Evolutionary conservation across 306 rosid genomes (phyloP).

Genomic region (Cyclanthera cordifolia): DNA sequence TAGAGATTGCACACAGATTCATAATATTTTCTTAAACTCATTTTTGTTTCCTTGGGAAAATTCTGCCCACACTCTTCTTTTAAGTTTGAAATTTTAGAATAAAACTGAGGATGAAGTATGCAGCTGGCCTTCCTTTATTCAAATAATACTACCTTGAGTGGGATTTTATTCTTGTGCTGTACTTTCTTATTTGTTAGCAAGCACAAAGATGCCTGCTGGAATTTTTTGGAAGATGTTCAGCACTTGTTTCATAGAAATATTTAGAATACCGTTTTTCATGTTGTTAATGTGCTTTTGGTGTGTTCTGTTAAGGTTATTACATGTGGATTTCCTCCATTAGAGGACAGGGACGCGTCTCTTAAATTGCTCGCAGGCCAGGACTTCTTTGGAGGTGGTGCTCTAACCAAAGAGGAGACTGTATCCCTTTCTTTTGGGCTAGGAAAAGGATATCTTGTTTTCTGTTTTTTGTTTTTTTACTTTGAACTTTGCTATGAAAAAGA

Average conservation of each 20-base stretch:
- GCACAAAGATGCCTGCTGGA: background rate
- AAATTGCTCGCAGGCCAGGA: constrained; percentile 58
- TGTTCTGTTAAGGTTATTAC: constrained; percentile 52
- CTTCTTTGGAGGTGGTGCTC: constrained; percentile 55
- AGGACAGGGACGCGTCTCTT: constrained; percentile 66
- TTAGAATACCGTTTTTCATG: background rate
- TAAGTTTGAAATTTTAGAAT: background rate
- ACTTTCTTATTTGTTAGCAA: background rate
- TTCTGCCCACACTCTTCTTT: background rate
- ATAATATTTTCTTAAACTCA: background rate
- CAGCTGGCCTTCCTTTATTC: background rate
- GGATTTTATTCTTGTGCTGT: background rate
- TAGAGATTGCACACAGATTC: background rate
- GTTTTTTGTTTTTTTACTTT: no score
- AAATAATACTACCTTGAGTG: background rate
- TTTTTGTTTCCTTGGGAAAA: background rate
- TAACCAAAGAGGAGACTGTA: constrained; percentile 73
- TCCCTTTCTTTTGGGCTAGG: constrained; percentile 14
- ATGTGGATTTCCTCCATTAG: constrained; percentile 89
- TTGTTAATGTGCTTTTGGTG: background rate
- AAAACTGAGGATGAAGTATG: background rate
- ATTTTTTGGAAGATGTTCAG: background rate
- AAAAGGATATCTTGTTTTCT: background rate
- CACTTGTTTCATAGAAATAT: background rate
- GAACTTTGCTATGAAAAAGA: background rate